These are phyloP conservation scores for Saccharomycodes ludwigii DNA, from an alignment of 805 yeast species.

Conservation along the genomic window DNA sequence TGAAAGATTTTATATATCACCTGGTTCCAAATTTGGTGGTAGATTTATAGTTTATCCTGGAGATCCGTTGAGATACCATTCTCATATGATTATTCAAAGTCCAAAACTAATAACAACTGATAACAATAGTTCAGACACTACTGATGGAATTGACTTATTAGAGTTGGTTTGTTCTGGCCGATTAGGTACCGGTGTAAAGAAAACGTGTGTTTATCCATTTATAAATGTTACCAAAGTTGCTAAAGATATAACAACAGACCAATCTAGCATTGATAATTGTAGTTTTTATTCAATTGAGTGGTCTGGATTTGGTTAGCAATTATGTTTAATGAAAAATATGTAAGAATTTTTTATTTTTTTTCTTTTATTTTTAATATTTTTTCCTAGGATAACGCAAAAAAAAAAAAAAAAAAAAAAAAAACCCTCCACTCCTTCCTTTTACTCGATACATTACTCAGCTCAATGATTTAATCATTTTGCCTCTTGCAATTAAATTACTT, in stretches of 20 bases:
- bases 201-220: conserved; percentile 47
- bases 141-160: conserved; percentile 33
- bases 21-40: conserved; percentile 90
- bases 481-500: no score
- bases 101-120: conserved; percentile 21
- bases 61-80: conserved; percentile 82
- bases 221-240: conserved; percentile 26
- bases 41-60: conserved; percentile 87
- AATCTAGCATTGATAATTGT: conserved; percentile 18
- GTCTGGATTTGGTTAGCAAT: conserved; percentile 94
- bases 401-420: conserved; percentile 11
- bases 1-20: no score
- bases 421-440: conserved; percentile 17
- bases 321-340: not conserved
- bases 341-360: not conserved
- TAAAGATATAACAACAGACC: conserved; percentile 11
- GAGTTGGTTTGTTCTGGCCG: conserved; percentile 77
- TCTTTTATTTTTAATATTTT: not conserved
- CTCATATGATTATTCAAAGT: conserved; percentile 59
- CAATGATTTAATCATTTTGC: no score
- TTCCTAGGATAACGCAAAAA: no score
- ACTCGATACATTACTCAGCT: conserved; percentile 18
- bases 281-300: conserved; percentile 71
- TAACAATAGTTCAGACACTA: conserved; percentile 13
- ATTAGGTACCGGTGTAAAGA: conserved; percentile 85